phyloP scores from a whole-genome alignment of 1,284 basidiomycete genomes.

The Cerrena zonata region DNA sequence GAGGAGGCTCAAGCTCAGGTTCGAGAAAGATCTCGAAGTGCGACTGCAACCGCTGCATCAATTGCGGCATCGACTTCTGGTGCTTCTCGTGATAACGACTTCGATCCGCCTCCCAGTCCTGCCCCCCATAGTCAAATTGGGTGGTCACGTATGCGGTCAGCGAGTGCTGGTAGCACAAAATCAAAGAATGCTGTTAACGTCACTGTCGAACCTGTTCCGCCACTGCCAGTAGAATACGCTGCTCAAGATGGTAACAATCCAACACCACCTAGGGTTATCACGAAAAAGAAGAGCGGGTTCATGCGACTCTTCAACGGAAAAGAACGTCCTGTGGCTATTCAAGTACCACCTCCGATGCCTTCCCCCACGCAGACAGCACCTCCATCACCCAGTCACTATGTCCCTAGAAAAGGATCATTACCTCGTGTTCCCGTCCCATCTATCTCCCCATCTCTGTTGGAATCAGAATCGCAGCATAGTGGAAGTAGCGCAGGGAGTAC shows the following conservation, averaged over 20 bases:
- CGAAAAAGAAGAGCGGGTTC: slow-evolving; percentile 66
- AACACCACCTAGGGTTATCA: slow-evolving; percentile 17
- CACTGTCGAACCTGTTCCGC: slow-evolving; percentile 14
- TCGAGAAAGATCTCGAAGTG: slow-evolving; percentile 47
- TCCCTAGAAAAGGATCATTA: slow-evolving; percentile 16
- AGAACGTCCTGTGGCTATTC: slow-evolving; percentile 16
- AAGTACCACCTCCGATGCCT: slow-evolving; percentile 41
- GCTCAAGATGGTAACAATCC: neutral
- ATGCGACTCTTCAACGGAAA: slow-evolving; percentile 69
- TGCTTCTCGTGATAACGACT: neutral
- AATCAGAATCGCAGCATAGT: slow-evolving; percentile 9
- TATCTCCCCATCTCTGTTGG: slow-evolving; percentile 22
- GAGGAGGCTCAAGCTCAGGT: slow-evolving; percentile 68
- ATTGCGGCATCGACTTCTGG: slow-evolving; percentile 14
- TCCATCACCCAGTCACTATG: slow-evolving; percentile 9
- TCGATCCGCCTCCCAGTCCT: slow-evolving; percentile 7
- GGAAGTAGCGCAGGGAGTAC: slow-evolving; percentile 6
- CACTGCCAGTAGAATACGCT: slow-evolving; percentile 14
- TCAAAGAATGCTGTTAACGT: slow-evolving; percentile 37
- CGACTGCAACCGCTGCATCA: slow-evolving; percentile 34
- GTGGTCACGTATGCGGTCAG: slow-evolving; percentile 39
- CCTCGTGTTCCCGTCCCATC: slow-evolving; percentile 44
- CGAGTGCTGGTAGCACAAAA: slow-evolving; percentile 49
- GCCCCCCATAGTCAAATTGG: slow-evolving; percentile 8
- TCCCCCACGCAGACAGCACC: slow-evolving; percentile 38